These are phyloP conservation scores for Polyporus tsugae DNA, from an alignment of 1,284 basidiomycete genomes.

Conservation along the genomic window DNA sequence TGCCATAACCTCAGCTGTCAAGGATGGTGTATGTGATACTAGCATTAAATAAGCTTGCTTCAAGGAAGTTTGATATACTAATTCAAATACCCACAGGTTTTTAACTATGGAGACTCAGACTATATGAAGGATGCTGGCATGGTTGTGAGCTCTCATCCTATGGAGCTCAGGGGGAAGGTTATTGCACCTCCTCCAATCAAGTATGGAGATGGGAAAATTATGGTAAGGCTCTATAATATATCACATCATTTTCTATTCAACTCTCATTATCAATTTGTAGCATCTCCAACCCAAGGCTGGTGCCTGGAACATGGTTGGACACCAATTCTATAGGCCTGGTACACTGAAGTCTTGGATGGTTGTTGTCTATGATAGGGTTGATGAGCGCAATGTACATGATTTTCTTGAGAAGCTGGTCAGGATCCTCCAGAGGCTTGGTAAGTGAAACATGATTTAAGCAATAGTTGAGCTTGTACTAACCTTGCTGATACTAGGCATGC, in stretches of 20 bases:
- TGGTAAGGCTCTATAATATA: conserved; percentile 17
- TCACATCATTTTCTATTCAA: too few species aligned
- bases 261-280: conserved; percentile 13
- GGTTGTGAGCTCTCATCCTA: conserved; percentile 34
- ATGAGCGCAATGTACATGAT: conserved; percentile 3
- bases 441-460: conserved; percentile 10
- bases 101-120: conserved; percentile 44
- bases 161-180: conserved; percentile 39
- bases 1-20: conserved; percentile 12
- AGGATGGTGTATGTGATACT: conserved; percentile 5
- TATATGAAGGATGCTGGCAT: conserved; percentile 46
- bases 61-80: not conserved
- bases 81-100: conserved; percentile 23
- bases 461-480: not conserved
- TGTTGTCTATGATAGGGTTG: conserved; percentile 35
- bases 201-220: conserved; percentile 28
- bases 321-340: conserved; percentile 33
- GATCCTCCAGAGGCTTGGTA: conserved; percentile 45
- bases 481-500: conserved; percentile 14
- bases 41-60: not conserved
- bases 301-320: conserved; percentile 46
- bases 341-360: conserved; percentile 38
- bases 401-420: conserved; percentile 38
- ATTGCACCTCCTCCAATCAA: conserved; percentile 42
- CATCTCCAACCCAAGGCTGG: conserved; percentile 31